Conservation (phyloP, 805 yeast species). For the Candida silvicultrix region DNA sequence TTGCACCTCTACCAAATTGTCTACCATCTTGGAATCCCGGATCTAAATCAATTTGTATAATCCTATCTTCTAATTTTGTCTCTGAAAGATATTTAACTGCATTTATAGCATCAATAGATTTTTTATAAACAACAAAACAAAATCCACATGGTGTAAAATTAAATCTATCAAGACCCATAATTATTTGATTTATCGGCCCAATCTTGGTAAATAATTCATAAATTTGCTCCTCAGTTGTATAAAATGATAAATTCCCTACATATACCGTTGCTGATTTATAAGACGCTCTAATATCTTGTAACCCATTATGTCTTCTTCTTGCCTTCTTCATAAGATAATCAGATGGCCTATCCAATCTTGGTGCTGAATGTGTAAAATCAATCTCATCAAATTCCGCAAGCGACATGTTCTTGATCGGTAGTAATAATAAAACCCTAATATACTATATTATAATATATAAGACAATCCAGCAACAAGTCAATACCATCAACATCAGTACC, state of each 20-base stretch:
- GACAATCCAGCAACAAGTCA: no score
- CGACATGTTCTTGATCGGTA: no score
- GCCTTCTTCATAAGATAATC: slow-evolving; percentile 64
- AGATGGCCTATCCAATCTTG: slow-evolving; percentile 68
- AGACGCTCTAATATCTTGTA: slow-evolving; percentile 60
- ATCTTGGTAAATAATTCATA: slow-evolving; percentile 73
- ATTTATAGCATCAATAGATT: slow-evolving; percentile 65
- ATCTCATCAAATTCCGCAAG: slow-evolving; percentile 46
- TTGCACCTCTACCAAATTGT: slow-evolving; percentile 89
- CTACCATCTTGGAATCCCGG: slow-evolving; percentile 96
- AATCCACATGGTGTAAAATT: slow-evolving; percentile 95
- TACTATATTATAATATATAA: no score
- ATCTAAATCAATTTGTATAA: slow-evolving; percentile 82
- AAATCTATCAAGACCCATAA: slow-evolving; percentile 92
- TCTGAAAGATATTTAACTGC: slow-evolving; percentile 79
- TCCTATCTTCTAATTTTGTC: slow-evolving; percentile 78
- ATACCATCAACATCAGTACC: no score
- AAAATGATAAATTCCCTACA: slow-evolving; percentile 85
- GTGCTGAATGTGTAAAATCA: slow-evolving; percentile 56
- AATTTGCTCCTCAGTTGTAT: slow-evolving; percentile 92
- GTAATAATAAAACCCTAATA: no score
- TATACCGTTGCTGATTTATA: slow-evolving; percentile 71
- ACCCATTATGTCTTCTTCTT: slow-evolving; percentile 35
- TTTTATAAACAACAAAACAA: slow-evolving; percentile 79
- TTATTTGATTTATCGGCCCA: slow-evolving; percentile 71